Evolutionary conservation across 2,329 filamentous ascomycete genomes (phyloP).

Genomic region (Aspergillus flavus): DNA sequence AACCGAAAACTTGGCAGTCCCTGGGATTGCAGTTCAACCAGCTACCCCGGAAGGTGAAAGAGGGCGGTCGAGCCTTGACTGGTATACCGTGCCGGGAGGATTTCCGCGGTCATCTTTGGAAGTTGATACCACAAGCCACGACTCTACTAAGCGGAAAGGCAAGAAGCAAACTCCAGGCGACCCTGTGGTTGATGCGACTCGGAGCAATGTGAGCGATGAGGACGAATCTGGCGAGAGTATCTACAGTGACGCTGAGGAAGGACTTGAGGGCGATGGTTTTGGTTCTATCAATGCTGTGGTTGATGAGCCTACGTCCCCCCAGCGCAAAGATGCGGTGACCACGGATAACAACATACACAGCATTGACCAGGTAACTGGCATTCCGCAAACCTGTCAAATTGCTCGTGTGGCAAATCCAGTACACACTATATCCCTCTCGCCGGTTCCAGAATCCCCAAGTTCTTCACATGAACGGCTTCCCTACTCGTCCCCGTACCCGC

Average conservation of each 20-base stretch:
- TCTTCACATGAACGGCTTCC: constrained; percentile 18
- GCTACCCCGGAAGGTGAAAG: constrained; percentile 51
- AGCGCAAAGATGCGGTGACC: not conserved
- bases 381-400: constrained; percentile 22
- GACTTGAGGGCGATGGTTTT: constrained; percentile 48
- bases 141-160: constrained; percentile 12
- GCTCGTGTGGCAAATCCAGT: constrained; percentile 26
- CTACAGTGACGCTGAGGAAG: constrained; percentile 51
- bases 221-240: constrained; percentile 48
- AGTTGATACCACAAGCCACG: constrained; percentile 14
- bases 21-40: constrained; percentile 50
- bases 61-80: constrained; percentile 39
- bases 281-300: constrained; percentile 54
- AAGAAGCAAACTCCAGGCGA: constrained; percentile 11
- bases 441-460: constrained; percentile 23
- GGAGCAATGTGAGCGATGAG: constrained; percentile 34
- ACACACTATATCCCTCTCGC: constrained; percentile 15
- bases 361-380: constrained; percentile 4
- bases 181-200: constrained; percentile 11
- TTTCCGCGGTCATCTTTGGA: constrained; percentile 51
- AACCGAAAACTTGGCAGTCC: constrained; percentile 30
- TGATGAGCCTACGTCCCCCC: constrained; percentile 16
- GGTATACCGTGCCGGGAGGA: constrained; percentile 60
- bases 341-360: not conserved
- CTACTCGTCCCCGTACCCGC: constrained; percentile 23